phyloP scores from a whole-genome alignment of 495 filamentous ascomycete species.

The Trichoderma erinaceum region DNA sequence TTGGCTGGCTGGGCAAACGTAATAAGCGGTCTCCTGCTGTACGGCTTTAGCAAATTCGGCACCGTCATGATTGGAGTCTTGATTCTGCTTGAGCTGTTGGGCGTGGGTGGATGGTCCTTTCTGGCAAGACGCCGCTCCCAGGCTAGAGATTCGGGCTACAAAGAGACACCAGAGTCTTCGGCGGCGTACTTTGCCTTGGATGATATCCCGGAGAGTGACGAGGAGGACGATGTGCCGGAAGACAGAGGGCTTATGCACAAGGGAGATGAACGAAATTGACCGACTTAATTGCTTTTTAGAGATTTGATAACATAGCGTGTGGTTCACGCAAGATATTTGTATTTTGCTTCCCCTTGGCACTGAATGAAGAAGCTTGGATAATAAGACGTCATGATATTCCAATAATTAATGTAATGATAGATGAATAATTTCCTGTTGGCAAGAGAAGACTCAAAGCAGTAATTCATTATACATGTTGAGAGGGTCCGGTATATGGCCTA shows the following conservation, averaged over 20 bases:
- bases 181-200: slow-evolving; percentile 26
- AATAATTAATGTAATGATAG: no score
- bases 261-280: background rate
- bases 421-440: no score
- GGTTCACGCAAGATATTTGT: no score
- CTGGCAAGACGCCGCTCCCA: slow-evolving; percentile 12
- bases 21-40: slow-evolving; percentile 22
- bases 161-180: slow-evolving; percentile 11
- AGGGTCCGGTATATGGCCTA: no score
- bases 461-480: no score
- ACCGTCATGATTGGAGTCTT: slow-evolving; percentile 11
- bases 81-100: slow-evolving; percentile 18
- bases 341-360: no score
- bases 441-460: no score
- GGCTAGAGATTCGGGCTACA: slow-evolving; percentile 13
- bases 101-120: slow-evolving; percentile 20
- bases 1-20: slow-evolving; percentile 26
- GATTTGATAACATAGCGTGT: no score
- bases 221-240: slow-evolving; percentile 23
- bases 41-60: slow-evolving; percentile 17
- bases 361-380: no score
- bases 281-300: background rate
- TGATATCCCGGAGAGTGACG: slow-evolving; percentile 23
- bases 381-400: no score
- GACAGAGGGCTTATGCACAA: slow-evolving; percentile 15